Evolutionary conservation across 305 asterid species (phyloP).

Genomic region (Lippia alba): DNA sequence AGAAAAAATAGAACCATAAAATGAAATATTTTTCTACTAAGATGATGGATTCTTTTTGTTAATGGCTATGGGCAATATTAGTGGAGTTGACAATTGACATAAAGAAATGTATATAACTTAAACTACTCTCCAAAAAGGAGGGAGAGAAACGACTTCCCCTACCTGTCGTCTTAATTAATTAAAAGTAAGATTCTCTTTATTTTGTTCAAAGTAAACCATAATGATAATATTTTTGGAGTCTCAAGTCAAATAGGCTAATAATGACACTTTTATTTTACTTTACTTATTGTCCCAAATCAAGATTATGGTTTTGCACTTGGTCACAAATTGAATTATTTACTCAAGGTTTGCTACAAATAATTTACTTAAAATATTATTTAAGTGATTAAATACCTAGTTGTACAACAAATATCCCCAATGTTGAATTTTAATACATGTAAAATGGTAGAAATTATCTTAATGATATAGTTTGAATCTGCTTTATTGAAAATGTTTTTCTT

Average conservation of each 20-base stretch:
- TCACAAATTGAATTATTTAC: not conserved
- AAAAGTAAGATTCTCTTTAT: slow-evolving; percentile 39
- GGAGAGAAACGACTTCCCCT: slow-evolving; percentile 24
- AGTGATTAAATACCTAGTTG: no score
- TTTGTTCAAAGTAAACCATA: not conserved
- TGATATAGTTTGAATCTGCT: no score
- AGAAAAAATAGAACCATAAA: slow-evolving; percentile 29
- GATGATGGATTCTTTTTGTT: slow-evolving; percentile 37
- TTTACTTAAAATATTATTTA: no score
- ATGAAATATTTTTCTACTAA: slow-evolving; percentile 29
- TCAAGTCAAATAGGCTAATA: slow-evolving; percentile 30
- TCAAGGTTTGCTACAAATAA: no score
- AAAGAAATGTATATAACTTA: slow-evolving; percentile 35
- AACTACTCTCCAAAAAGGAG: slow-evolving; percentile 46
- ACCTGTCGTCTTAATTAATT: slow-evolving; percentile 17
- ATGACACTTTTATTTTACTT: not conserved
- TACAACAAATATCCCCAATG: no score
- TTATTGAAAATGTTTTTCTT: no score
- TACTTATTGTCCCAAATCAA: not conserved
- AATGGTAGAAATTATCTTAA: no score
- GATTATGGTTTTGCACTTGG: not conserved
- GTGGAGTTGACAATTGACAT: slow-evolving; percentile 84
- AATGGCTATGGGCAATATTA: slow-evolving; percentile 27
- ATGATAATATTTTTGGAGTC: not conserved
- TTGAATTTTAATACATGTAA: no score